Percentiles rank a stretch among this genome's conserved stretches.
Conservation (phyloP, 441 rosid genomes). For the Bruguiera hainesii region DNA sequence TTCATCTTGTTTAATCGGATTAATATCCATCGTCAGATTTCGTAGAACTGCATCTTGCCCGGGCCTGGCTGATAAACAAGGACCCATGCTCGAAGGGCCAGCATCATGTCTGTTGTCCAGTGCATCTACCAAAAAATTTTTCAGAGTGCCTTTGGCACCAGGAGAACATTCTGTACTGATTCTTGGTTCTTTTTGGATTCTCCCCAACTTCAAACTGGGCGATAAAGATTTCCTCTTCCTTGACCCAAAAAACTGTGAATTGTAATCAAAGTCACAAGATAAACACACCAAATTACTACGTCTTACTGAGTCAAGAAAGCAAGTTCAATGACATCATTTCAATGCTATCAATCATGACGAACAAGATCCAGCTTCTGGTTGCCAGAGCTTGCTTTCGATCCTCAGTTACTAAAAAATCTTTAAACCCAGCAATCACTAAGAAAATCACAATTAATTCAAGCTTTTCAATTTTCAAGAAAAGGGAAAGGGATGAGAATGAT, state of each 20-base stretch:
- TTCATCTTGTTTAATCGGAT: slow-evolving; percentile 27
- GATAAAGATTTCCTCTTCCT: slow-evolving; percentile 72
- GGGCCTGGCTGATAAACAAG: slow-evolving; percentile 28
- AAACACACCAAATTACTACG: slow-evolving; percentile 3
- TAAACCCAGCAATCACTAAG: neutral
- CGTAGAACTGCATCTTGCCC: slow-evolving; percentile 42
- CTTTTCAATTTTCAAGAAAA: neutral
- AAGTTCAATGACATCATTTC: neutral
- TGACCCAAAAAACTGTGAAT: slow-evolving; percentile 67
- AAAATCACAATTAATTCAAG: neutral
- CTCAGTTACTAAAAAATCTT: neutral
- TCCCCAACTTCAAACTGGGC: slow-evolving; percentile 56
- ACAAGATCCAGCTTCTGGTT: neutral
- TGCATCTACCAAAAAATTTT: slow-evolving; percentile 53
- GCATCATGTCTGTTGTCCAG: slow-evolving; percentile 30
- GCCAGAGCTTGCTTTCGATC: neutral
- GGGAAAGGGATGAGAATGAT: neutral
- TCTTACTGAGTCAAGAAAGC: neutral
- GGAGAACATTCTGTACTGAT: slow-evolving; percentile 51
- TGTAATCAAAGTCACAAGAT: slow-evolving; percentile 6
- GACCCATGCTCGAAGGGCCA: slow-evolving; percentile 17
- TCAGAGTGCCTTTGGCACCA: slow-evolving; percentile 66
- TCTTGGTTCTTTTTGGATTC: slow-evolving; percentile 49
- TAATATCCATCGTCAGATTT: slow-evolving; percentile 43
- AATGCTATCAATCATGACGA: neutral